A percentile compares a stretch with the other conserved stretches of the same genome.
phyloP scores from a whole-genome alignment of 2,329 filamentous ascomycete species.

The Sclerotinia nivalis region DNA sequence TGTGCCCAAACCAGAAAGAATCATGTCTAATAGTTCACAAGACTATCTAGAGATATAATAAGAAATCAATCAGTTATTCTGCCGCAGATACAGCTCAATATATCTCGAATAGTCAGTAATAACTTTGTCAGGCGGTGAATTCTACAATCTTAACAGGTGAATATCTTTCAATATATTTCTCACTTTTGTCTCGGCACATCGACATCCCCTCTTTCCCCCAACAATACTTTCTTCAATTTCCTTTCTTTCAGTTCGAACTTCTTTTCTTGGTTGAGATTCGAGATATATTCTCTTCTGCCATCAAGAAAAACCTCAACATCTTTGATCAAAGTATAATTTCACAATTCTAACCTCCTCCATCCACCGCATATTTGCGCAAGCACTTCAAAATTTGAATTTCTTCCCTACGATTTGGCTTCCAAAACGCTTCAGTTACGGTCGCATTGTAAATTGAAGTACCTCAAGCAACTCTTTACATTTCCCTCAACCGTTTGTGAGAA shows the following conservation, averaged over 20 bases:
- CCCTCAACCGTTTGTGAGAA: background rate
- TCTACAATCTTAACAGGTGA: background rate
- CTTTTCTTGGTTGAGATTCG: background rate
- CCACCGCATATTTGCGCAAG: background rate
- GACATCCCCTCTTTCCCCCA: background rate
- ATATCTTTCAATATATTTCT: background rate
- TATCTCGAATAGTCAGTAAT: background rate
- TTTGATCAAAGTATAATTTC: background rate
- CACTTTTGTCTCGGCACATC: background rate
- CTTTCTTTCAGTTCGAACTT: background rate
- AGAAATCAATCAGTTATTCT: background rate
- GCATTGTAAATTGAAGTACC: background rate
- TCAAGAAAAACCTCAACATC: background rate
- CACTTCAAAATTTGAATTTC: background rate
- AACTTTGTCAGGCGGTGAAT: background rate
- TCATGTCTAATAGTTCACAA: background rate
- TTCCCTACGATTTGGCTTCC: background rate
- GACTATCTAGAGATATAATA: background rate
- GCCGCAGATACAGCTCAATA: background rate
- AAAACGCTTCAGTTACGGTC: too few species aligned
- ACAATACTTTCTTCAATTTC: background rate
- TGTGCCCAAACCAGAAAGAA: background rate
- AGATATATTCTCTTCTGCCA: background rate
- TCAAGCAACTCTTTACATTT: background rate
- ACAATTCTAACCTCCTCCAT: background rate